Evolutionary conservation across 371 early-diverging fungal genomes (phyloP).

Genomic region (Mycotypha africana): DNA sequence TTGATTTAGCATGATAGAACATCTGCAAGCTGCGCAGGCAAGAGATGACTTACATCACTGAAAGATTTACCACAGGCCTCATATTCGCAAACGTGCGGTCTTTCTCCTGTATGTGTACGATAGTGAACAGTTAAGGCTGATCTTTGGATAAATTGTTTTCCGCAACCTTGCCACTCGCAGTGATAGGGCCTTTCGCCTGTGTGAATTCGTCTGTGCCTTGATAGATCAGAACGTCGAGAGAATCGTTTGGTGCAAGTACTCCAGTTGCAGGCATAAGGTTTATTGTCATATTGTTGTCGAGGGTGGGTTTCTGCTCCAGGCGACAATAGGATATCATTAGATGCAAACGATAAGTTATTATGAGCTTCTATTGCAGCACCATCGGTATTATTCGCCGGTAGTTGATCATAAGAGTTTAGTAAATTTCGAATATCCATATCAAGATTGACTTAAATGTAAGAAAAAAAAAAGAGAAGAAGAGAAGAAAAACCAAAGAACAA

Average conservation of each 20-base stretch:
- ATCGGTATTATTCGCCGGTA: constrained; percentile 2
- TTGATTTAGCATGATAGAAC: too few relatives aligned
- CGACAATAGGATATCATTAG: too few relatives aligned
- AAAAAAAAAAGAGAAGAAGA: neutral
- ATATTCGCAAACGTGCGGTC: constrained; percentile 70
- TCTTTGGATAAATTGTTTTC: constrained; percentile 74
- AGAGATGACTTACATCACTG: constrained; percentile 47
- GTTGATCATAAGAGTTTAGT: constrained; percentile 27
- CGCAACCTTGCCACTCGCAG: constrained; percentile 60
- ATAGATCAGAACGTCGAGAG: constrained; percentile 75
- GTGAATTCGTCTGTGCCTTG: constrained; percentile 72
- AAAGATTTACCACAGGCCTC: constrained; percentile 57
- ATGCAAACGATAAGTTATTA: constrained; percentile 8
- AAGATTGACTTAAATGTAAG: neutral
- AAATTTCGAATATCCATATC: constrained; percentile 45
- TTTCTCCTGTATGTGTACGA: constrained; percentile 77
- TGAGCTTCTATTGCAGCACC: constrained; percentile 5
- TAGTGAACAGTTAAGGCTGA: constrained; percentile 77
- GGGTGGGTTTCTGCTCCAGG: too few relatives aligned
- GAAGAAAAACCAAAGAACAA: constrained; percentile 1
- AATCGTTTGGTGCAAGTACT: constrained; percentile 65
- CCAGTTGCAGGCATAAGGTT: constrained; percentile 67
- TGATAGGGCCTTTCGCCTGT: constrained; percentile 70
- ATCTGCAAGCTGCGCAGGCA: too few relatives aligned
- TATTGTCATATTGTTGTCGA: constrained; percentile 25